Conservation (phyloP, 306 rosid genomes). For the Quillaja saponaria region DNA sequence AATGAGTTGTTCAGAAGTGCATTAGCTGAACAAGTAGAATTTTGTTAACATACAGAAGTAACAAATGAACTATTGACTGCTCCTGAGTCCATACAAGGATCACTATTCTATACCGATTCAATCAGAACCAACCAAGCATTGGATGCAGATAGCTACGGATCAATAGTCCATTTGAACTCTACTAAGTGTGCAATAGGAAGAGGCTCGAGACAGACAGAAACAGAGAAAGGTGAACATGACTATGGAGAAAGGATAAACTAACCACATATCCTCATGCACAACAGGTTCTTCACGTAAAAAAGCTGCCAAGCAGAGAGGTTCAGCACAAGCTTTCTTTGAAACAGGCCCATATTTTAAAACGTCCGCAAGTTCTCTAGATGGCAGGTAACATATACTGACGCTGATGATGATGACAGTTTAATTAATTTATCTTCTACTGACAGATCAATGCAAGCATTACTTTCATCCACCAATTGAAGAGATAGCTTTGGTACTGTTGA, state of each 20-base stretch:
- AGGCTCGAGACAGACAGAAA: constrained; percentile 4
- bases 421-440: constrained; percentile 71
- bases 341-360: constrained; percentile 83
- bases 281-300: constrained; percentile 97
- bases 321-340: constrained; percentile 86
- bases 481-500: constrained; percentile 49
- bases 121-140: neutral
- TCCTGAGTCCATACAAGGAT: too few relatives aligned
- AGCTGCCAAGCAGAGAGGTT: constrained; percentile 95
- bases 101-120: too few relatives aligned
- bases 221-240: neutral
- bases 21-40: too few relatives aligned
- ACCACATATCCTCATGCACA: constrained; percentile 99
- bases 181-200: constrained; percentile 11
- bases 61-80: too few relatives aligned
- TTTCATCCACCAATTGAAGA: constrained; percentile 78
- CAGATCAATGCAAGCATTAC: constrained; percentile 69
- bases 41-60: too few relatives aligned
- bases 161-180: constrained; percentile 17
- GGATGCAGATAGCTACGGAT: constrained; percentile 16
- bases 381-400: constrained; percentile 62
- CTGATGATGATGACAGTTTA: constrained; percentile 49
- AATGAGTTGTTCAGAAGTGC: neutral
- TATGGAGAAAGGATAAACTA: constrained; percentile 32
- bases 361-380: constrained; percentile 74